Evolutionary conservation across 2,329 filamentous ascomycete genomes (phyloP), one percentile per base, ranked within the genome.

Genomic region (Tetracladium maxilliforme): DNA sequence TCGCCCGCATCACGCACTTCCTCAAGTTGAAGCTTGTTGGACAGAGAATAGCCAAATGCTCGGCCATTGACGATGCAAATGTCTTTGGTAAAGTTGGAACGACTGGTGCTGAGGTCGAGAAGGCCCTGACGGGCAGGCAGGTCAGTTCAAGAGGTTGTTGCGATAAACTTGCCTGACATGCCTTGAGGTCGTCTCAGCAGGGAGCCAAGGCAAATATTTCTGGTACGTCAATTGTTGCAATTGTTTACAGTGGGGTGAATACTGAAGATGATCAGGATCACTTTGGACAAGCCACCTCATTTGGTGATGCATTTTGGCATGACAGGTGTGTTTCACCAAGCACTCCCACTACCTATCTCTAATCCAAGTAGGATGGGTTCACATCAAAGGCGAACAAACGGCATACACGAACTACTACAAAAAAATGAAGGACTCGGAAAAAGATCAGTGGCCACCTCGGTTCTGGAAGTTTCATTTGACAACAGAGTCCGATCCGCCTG

Each of bases 181-280:
- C 26, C 15, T n/a, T n/a, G n/a, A n/a, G n/a, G n/a, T 72, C 4
- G 30, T 69, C 7, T 61, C 58, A 27, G 80, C 79, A 4, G 80
- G 79, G 4, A 83, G 79, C 31, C 90, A 94, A 47, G 90, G 90
- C 7, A 98, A 95, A 64, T 95, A 95, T 45, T 95, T 98, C 48
- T 98, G 90, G 72, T 68, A 38, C 6, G 32, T 26, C 15, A 16
- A 16, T 20, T 10, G 22, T 21, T 16, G 10, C 16, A 6, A 13
- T 23, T 11, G 11, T 26, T 10, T 16, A n/a, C 6, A n/a, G 16
- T 23, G 9, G 14, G n/a, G 21, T 6, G 21, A 16, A 10, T 10
- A 7, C 10, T 16, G 16, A 10, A 6, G 5, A 18, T 25, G 14
- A 11, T 19, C 7, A 16, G 5, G 16, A 14, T 25, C 8, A 23